Evolutionary conservation across 129 eudicot genomes (phyloP), one percentile per base, ranked within the genome.

Genomic region (Arctium lappa): DNA sequence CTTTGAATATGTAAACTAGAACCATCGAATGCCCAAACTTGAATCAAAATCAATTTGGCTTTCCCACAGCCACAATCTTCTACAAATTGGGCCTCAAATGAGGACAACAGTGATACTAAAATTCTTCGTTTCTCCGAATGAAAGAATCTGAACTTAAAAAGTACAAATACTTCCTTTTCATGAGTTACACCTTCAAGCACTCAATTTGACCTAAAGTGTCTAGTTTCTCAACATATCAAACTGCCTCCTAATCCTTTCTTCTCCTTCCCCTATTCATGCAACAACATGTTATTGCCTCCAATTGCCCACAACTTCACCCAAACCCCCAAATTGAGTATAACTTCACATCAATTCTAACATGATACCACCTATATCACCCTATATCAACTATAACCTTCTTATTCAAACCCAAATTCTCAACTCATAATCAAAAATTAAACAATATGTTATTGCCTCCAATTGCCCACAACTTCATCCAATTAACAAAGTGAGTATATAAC

Each of bases 31-130:
- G 36, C 6, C 77, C 53, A 69, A 42, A 79, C 34, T 15, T 69
- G 34, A 69, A 68, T 32, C 66, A 80, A 13, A 81, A 33, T 65
- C 13, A 65, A 8, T 6, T 22, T 8, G 48, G 32, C 60, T 6
- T 73, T 34, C 56, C 63, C 31, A 79, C 68, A 79, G 7, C 82
- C 75, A 68, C 8, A 72, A 53, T 36, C 78, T n/a, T 76, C 48
- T 56, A 6, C 13, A 32, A 75, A 29, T 75, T 15, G 69, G 66
- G 70, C 69, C 69, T 48, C 29, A 50, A 48, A 76, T 76, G 9
- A 56, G 18, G 18, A 60, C 72, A 77, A 34, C 16, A 11, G 18
- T 50, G 63, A 56, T 56, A 15, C 66, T 56, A 56, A 56, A 73
- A 22, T 50, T 15, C 60, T 65, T 65, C 5, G 12, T 22, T 65